Evolutionary conservation across 108 stramenopile genomes (phyloP).

Genomic region (Skeletonema grethae): DNA sequence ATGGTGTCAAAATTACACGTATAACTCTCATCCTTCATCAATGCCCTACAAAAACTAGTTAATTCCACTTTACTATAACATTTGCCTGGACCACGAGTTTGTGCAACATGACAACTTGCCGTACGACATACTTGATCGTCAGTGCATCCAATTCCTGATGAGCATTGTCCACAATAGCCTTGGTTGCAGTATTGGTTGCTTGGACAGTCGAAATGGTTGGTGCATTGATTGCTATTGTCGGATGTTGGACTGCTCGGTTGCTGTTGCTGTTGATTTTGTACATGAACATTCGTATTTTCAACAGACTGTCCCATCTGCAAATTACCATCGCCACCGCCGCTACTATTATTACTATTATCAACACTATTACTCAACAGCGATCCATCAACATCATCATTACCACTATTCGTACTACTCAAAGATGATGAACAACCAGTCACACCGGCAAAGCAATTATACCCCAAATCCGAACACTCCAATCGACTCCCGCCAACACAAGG

Average conservation of each 20-base stretch:
- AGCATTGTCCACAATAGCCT: slow-evolving; percentile 30
- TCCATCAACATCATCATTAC: too few species aligned
- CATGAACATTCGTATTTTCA: not conserved
- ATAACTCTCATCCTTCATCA: slow-evolving; percentile 5
- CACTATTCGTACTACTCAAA: not conserved
- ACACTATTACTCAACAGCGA: not conserved
- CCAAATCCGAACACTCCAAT: slow-evolving; percentile 32
- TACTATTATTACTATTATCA: not conserved
- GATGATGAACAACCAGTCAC: slow-evolving; percentile 31
- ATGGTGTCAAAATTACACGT: slow-evolving; percentile 20
- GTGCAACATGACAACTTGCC: slow-evolving; percentile 11
- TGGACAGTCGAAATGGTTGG: not conserved
- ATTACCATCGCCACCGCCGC: not conserved
- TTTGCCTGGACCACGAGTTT: slow-evolving; percentile 15
- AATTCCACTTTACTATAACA: slow-evolving; percentile 26
- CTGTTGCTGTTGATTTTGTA: not conserved
- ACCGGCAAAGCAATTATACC: slow-evolving; percentile 45
- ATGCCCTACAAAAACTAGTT: slow-evolving; percentile 3
- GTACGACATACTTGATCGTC: slow-evolving; percentile 29
- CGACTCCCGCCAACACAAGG: slow-evolving; percentile 40
- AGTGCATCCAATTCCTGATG: slow-evolving; percentile 24
- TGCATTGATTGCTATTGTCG: not conserved
- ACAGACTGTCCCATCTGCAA: too few species aligned
- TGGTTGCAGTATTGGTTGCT: not conserved
- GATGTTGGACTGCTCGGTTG: not conserved